Evolutionary conservation across 1,284 basidiomycete species (phyloP).

Genomic region (Athelia psychrophila): DNA sequence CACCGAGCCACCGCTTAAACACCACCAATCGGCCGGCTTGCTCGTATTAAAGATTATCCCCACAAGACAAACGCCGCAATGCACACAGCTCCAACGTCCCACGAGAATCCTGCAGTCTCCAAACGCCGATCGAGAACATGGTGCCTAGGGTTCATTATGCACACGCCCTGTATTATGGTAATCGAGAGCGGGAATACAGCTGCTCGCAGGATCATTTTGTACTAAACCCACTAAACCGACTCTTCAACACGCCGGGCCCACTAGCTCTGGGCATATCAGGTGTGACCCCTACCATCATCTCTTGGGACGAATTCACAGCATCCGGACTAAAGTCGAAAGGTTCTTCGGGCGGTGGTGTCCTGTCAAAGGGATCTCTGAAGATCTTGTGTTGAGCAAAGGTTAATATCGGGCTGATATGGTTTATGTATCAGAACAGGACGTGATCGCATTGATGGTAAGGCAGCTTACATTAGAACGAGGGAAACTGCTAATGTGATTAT

Average conservation of each 20-base stretch:
- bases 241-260: neutral
- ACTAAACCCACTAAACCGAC: neutral
- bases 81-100: too few species aligned
- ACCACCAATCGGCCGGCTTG: too few species aligned
- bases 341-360: slow-evolving; percentile 9
- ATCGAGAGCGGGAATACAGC: too few species aligned
- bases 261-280: neutral
- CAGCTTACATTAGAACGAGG: slow-evolving; percentile 37
- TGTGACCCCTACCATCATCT: neutral
- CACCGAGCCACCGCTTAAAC: too few species aligned
- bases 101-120: too few species aligned
- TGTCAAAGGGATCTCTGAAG: slow-evolving; percentile 35
- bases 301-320: neutral
- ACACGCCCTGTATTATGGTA: too few species aligned
- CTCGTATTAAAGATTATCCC: too few species aligned
- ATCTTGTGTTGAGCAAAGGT: slow-evolving; percentile 37
- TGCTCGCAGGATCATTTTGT: too few species aligned
- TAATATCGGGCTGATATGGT: slow-evolving; percentile 36
- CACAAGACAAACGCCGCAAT: too few species aligned
- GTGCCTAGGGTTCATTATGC: too few species aligned
- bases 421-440: neutral
- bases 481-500: slow-evolving; percentile 46
- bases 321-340: neutral
- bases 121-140: too few species aligned
- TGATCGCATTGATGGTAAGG: slow-evolving; percentile 1